Evolutionary conservation across 768 basidiomycete species (phyloP).

Genomic region (Boletus pseudopeckii): DNA sequence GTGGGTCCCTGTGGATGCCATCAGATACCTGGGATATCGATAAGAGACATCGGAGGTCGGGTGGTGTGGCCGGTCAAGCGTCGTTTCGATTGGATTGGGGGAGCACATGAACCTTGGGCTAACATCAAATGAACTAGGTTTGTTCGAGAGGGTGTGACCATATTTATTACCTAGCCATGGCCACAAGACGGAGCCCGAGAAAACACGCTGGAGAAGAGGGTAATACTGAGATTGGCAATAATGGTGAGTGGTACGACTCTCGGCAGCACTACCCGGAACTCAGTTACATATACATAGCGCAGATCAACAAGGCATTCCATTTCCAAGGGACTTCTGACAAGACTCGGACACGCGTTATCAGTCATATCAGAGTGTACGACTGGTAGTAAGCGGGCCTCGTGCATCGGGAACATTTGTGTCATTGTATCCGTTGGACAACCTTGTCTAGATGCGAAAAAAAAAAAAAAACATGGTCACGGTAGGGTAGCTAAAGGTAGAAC

Average conservation of each 20-base stretch:
- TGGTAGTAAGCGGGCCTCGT: constrained; percentile 16
- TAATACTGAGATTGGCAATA: background rate
- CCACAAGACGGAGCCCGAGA: background rate
- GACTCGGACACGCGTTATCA: constrained; percentile 23
- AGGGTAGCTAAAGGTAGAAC: constrained; percentile 27
- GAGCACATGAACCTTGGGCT: constrained; percentile 8
- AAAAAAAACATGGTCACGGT: background rate
- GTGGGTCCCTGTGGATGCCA: background rate
- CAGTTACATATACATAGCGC: constrained; percentile 1
- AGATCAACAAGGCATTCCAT: constrained; percentile 25
- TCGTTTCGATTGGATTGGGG: background rate
- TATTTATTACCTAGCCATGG: background rate
- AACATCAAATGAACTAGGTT: background rate
- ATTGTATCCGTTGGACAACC: constrained; percentile 18
- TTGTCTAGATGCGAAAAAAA: constrained; percentile 13
- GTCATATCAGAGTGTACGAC: constrained; percentile 4
- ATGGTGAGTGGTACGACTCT: background rate
- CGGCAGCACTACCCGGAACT: constrained; percentile 6
- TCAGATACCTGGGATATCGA: background rate
- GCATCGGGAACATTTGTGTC: constrained; percentile 11
- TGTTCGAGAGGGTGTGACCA: background rate
- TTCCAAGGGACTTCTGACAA: constrained; percentile 19
- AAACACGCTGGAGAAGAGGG: constrained; percentile 3
- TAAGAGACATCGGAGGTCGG: background rate
- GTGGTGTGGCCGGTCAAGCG: background rate